These are phyloP conservation scores for Catharanthus roseus DNA, from an alignment of 257 asterid genomes.

Conservation along the genomic window DNA sequence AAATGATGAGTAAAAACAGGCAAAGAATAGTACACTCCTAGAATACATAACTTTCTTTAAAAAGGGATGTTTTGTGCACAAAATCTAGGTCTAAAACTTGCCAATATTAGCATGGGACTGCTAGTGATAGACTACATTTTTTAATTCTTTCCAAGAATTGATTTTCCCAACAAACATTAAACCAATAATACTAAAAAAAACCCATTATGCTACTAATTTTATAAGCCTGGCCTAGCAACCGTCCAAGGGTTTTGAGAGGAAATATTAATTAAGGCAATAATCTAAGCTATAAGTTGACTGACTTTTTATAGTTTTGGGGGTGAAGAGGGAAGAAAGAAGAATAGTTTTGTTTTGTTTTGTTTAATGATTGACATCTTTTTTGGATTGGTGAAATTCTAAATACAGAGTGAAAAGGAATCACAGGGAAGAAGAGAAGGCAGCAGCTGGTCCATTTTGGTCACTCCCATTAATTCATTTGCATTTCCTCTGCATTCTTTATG, in stretches of 20 bases:
- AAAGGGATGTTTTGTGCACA: too few relatives aligned
- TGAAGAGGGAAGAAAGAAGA: neutral
- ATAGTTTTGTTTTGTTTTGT: neutral
- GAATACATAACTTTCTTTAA: too few relatives aligned
- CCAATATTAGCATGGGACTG: too few relatives aligned
- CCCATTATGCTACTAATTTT: too few relatives aligned
- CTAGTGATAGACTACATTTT: too few relatives aligned
- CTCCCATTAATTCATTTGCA: neutral
- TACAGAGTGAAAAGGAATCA: neutral
- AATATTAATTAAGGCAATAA: slow-evolving; percentile 11
- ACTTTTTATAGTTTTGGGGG: neutral
- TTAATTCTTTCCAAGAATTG: slow-evolving; percentile 16
- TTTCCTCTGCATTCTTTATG: too few relatives aligned
- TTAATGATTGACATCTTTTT: slow-evolving; percentile 11
- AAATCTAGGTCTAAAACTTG: too few relatives aligned
- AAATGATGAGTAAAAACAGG: too few relatives aligned
- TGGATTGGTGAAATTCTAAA: slow-evolving; percentile 1
- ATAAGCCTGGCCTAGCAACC: neutral
- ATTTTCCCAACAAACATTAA: slow-evolving; percentile 21
- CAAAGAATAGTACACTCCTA: too few relatives aligned
- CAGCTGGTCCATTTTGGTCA: neutral
- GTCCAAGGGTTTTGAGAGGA: slow-evolving; percentile 5
- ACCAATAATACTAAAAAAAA: too few relatives aligned
- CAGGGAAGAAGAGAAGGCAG: neutral
- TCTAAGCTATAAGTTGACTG: slow-evolving; percentile 16